phyloP scores from a whole-genome alignment of 257 asterid genomes.

The Euphrasia confusa region DNA sequence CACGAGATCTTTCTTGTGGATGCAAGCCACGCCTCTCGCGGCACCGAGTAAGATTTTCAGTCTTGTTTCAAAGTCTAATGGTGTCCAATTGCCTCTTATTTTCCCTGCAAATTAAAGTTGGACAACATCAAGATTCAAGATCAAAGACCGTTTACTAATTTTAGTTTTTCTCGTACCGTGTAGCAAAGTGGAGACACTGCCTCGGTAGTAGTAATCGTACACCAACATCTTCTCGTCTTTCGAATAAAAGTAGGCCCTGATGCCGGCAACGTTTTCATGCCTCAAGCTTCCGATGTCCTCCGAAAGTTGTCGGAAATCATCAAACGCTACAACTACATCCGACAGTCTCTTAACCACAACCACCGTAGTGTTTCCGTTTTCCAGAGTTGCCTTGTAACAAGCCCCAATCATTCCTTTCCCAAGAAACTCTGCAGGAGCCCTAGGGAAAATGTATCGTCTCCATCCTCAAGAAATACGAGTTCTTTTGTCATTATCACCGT shows the following conservation, averaged over 20 bases:
- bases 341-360: slow-evolving; percentile 27
- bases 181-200: too few relatives aligned
- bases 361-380: slow-evolving; percentile 3
- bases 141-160: too few relatives aligned
- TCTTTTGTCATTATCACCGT: not conserved
- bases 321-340: not conserved
- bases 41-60: too few relatives aligned
- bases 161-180: too few relatives aligned
- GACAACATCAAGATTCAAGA: too few relatives aligned
- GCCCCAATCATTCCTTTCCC: slow-evolving; percentile 29
- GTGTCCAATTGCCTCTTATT: too few relatives aligned
- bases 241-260: slow-evolving; percentile 26
- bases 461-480: not conserved
- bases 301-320: slow-evolving; percentile 23
- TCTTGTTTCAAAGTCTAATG: too few relatives aligned
- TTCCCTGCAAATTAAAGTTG: too few relatives aligned
- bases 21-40: slow-evolving; percentile 21
- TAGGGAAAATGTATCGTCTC: slow-evolving; percentile 9
- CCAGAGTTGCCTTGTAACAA: slow-evolving; percentile 8
- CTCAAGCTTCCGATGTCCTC: slow-evolving; percentile 22
- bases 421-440: not conserved
- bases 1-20: slow-evolving; percentile 25
- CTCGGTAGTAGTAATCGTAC: not conserved
- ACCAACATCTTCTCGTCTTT: slow-evolving; percentile 23
- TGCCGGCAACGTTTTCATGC: slow-evolving; percentile 24